Conservation (phyloP, 305 asterid species). For the Fraxinus floribunda region DNA sequence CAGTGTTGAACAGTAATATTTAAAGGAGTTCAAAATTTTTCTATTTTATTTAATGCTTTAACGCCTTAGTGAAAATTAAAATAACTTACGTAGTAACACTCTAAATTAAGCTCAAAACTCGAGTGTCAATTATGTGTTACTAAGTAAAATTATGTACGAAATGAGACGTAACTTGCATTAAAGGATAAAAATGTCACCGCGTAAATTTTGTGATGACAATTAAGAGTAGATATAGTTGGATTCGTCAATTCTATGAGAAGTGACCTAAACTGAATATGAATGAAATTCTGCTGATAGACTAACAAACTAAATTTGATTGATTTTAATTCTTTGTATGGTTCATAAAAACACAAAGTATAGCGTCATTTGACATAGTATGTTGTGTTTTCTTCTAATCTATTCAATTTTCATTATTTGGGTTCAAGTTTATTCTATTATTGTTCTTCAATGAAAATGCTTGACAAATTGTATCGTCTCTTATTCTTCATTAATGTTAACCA, state of each 20-base stretch:
- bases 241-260: not conserved
- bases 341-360: not conserved
- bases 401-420: too few species aligned
- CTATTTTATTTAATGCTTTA: not conserved
- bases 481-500: too few species aligned
- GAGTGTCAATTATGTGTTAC: not conserved
- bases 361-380: not conserved
- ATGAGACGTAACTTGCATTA: not conserved
- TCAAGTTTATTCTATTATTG: too few species aligned
- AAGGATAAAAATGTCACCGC: too few species aligned
- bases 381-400: not conserved
- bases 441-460: too few species aligned
- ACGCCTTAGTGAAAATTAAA: not conserved
- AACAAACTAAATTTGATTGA: not conserved
- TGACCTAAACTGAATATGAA: not conserved
- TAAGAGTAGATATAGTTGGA: not conserved
- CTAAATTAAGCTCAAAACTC: not conserved
- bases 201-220: too few species aligned
- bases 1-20: not conserved
- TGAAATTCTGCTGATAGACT: not conserved
- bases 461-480: too few species aligned
- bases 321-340: too few species aligned
- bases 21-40: not conserved
- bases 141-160: not conserved
- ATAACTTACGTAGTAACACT: too few species aligned